phyloP scores from a whole-genome alignment of 2,329 filamentous ascomycete genomes.

The Epichloe typhina region DNA sequence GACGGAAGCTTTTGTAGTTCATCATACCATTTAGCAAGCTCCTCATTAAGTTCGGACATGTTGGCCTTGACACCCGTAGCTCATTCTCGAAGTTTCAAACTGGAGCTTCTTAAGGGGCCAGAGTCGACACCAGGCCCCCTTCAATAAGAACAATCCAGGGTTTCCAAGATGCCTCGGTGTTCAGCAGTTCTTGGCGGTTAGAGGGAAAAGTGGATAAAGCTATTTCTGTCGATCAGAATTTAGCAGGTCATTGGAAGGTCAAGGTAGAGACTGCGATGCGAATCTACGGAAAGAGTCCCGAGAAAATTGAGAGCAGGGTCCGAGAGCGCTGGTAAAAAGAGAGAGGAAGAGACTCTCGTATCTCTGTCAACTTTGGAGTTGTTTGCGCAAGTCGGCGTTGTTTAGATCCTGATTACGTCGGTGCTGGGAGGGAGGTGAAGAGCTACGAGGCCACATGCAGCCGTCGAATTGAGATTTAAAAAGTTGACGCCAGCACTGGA shows the following conservation, averaged over 20 bases:
- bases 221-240: neutral
- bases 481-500: neutral
- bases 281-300: neutral
- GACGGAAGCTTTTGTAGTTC: constrained; percentile 29
- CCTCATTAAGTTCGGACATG: constrained; percentile 27
- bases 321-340: neutral
- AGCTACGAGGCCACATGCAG: neutral
- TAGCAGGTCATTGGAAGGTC: neutral
- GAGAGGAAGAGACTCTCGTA: neutral
- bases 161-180: neutral
- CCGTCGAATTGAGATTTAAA: too few species aligned
- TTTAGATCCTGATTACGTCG: neutral
- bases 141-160: neutral
- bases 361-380: neutral
- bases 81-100: constrained; percentile 1
- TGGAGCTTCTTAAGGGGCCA: neutral
- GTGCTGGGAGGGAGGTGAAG: neutral
- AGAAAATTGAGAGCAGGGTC: neutral
- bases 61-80: constrained; percentile 6
- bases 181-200: neutral
- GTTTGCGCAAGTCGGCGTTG: neutral
- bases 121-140: neutral
- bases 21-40: constrained; percentile 30
- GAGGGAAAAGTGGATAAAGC: neutral
- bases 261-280: neutral